Evolutionary conservation across 306 rosid genomes (phyloP).

Genomic region (Lupinus albus): DNA sequence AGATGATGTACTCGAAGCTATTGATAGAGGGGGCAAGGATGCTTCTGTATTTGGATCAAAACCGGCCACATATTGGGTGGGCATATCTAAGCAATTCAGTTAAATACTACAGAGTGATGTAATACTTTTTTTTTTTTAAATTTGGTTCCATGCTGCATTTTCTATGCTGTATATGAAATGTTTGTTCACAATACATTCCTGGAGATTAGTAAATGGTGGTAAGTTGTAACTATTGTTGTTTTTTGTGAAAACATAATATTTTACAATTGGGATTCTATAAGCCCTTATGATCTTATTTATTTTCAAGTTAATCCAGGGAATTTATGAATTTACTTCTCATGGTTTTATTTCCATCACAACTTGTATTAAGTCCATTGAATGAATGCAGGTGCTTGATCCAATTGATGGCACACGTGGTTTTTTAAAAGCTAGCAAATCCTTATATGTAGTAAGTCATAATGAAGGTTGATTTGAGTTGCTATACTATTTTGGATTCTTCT

Average conservation of each 20-base stretch:
- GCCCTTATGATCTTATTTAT: not conserved
- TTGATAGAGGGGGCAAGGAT: slow-evolving; percentile 85
- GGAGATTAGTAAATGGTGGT: slow-evolving; percentile 18
- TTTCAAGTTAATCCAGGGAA: slow-evolving; percentile 14
- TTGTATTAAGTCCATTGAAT: slow-evolving; percentile 31
- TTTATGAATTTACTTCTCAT: slow-evolving; percentile 26
- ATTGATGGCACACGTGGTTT: slow-evolving; percentile 90
- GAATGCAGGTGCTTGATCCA: slow-evolving; percentile 85
- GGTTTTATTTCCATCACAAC: slow-evolving; percentile 30
- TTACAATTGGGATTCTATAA: slow-evolving; percentile 18
- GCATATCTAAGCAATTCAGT: slow-evolving; percentile 39
- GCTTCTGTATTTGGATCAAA: slow-evolving; percentile 64
- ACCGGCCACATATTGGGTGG: slow-evolving; percentile 93
- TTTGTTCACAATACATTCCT: slow-evolving; percentile 16
- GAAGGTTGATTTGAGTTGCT: slow-evolving; percentile 33
- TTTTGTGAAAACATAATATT: slow-evolving; percentile 19
- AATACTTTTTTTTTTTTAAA: not conserved
- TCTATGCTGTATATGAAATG: slow-evolving; percentile 24
- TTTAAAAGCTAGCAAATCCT: slow-evolving; percentile 60
- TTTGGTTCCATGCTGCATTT: slow-evolving; percentile 19
- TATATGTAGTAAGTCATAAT: slow-evolving; percentile 65
- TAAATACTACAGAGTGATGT: slow-evolving; percentile 14
- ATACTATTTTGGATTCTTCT: slow-evolving; percentile 6
- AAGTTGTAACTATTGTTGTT: not conserved
- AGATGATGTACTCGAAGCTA: slow-evolving; percentile 70